phyloP scores from a whole-genome alignment of 257 asterid genomes.

The Schizonepeta tenuifolia region DNA sequence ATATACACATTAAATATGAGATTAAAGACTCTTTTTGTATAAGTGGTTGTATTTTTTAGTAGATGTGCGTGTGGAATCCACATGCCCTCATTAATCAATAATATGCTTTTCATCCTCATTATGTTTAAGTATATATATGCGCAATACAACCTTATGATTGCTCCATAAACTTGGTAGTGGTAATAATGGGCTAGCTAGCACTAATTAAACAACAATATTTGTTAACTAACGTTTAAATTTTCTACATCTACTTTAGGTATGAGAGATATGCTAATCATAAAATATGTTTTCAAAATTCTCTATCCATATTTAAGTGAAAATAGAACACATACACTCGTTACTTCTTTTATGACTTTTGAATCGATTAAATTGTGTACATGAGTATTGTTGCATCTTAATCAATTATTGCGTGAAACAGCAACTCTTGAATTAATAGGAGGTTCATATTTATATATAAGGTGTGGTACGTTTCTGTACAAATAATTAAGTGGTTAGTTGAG shows the following conservation, averaged over 20 bases:
- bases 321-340: neutral
- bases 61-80: constrained; percentile 52
- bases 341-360: neutral
- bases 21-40: no score
- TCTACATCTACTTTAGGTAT: neutral
- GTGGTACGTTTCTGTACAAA: no score
- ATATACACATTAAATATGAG: no score
- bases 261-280: neutral
- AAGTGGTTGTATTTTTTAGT: constrained; percentile 21
- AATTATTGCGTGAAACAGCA: no score
- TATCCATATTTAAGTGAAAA: neutral
- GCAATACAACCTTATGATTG: neutral
- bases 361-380: no score
- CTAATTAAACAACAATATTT: neutral
- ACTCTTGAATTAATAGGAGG: no score
- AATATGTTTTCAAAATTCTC: neutral
- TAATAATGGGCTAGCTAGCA: neutral
- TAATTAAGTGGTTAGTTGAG: no score
- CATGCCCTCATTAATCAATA: constrained; percentile 35
- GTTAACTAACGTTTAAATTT: neutral
- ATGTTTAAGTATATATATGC: neutral
- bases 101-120: neutral
- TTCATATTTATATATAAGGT: no score
- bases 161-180: constrained; percentile 36
- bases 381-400: no score